Conservation (phyloP, 805 yeast genomes). For the Spathaspora girioi region DNA sequence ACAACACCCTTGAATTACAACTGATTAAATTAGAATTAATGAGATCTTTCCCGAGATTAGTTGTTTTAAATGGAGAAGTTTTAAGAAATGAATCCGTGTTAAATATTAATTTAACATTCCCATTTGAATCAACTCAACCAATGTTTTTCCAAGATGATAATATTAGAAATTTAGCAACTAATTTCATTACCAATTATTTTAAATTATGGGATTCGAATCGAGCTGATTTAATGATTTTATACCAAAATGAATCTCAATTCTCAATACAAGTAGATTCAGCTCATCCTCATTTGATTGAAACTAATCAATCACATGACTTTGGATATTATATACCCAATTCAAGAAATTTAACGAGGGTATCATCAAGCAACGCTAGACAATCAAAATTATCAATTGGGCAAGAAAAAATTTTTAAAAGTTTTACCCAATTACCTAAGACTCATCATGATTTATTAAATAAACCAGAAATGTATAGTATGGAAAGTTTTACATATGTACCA, state of each 20-base stretch:
- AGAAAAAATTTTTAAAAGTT: constrained; percentile 56
- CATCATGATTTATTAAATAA: constrained; percentile 63
- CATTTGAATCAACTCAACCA: constrained; percentile 50
- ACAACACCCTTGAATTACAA: constrained; percentile 23
- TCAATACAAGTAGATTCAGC: constrained; percentile 74
- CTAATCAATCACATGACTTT: constrained; percentile 33
- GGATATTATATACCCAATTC: constrained; percentile 70
- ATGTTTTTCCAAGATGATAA: constrained; percentile 80
- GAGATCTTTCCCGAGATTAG: constrained; percentile 72
- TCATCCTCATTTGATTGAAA: constrained; percentile 47
- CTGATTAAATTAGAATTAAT: constrained; percentile 59
- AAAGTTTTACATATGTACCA: constrained; percentile 66
- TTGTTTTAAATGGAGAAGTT: constrained; percentile 71
- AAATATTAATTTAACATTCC: constrained; percentile 48
- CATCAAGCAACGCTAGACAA: constrained; percentile 50
- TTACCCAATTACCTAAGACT: constrained; percentile 71
- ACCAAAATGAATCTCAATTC: constrained; percentile 81
- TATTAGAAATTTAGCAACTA: constrained; percentile 67
- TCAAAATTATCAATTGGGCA: constrained; percentile 66
- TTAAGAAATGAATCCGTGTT: constrained; percentile 73
- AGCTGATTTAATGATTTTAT: constrained; percentile 62
- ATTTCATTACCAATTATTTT: constrained; percentile 71
- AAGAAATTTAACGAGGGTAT: constrained; percentile 68
- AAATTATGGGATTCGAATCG: constrained; percentile 82
- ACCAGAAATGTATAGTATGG: constrained; percentile 72